Conservation (phyloP, 768 basidiomycete species). For the Rhodocollybia butyracea region DNA sequence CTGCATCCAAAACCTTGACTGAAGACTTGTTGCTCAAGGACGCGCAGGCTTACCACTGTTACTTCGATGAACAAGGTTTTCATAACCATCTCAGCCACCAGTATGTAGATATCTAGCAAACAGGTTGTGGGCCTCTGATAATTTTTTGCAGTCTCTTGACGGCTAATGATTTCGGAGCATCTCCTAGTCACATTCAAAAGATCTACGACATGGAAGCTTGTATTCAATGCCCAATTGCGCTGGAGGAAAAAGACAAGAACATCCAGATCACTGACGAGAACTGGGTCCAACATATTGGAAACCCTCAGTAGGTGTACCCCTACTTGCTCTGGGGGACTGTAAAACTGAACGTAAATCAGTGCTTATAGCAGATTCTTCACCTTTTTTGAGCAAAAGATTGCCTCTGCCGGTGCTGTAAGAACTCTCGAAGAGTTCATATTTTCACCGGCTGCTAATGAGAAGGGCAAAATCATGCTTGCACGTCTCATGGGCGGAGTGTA, state of each 20-base stretch:
- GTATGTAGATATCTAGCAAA: constrained; percentile 27
- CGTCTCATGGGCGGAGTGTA: constrained; percentile 32
- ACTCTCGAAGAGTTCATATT: constrained; percentile 51
- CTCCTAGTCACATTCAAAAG: constrained; percentile 40
- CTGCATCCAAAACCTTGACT: constrained; percentile 35
- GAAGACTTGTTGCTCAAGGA: constrained; percentile 48
- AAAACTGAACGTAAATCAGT: constrained; percentile 16
- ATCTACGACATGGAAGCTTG: constrained; percentile 43
- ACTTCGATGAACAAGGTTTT: constrained; percentile 38
- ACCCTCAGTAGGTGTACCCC: constrained; percentile 32
- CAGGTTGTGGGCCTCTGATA: background rate
- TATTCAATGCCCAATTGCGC: constrained; percentile 35
- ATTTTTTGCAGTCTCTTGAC: constrained; percentile 39
- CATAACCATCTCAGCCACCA: constrained; percentile 64
- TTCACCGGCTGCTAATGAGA: constrained; percentile 26
- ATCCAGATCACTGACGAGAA: constrained; percentile 38
- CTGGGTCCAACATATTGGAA: constrained; percentile 47
- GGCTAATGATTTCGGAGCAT: constrained; percentile 54
- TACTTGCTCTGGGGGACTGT: background rate
- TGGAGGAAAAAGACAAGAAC: constrained; percentile 30
- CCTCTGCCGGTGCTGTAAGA: constrained; percentile 31
- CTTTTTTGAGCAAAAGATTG: constrained; percentile 40
- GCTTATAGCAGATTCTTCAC: constrained; percentile 34
- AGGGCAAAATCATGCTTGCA: constrained; percentile 32
- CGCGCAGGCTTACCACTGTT: constrained; percentile 48